These are phyloP conservation scores for Leccinum subtestaceum DNA, from an alignment of 768 basidiomycete genomes.

Conservation along the genomic window DNA sequence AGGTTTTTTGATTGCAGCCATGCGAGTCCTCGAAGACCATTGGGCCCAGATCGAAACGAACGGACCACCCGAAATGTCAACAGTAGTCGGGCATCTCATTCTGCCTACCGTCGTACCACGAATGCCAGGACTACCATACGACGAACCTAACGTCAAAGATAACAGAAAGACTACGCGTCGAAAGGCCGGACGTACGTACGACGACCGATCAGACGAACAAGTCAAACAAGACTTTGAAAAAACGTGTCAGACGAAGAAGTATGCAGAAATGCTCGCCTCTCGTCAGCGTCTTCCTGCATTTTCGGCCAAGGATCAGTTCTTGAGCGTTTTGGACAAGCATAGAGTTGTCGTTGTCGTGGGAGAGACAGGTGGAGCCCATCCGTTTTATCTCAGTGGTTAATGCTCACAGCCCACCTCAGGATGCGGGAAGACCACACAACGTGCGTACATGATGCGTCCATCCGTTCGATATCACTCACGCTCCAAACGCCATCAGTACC, in stretches of 20 bases:
- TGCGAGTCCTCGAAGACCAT: constrained; percentile 67
- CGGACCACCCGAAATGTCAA: constrained; percentile 74
- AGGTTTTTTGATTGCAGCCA: constrained; percentile 67
- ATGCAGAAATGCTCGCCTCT: constrained; percentile 50
- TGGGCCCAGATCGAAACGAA: constrained; percentile 65
- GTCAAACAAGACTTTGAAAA: constrained; percentile 54
- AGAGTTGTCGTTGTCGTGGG: constrained; percentile 84
- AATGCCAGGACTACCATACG: constrained; percentile 15
- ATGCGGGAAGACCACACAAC: constrained; percentile 88
- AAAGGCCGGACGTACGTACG: constrained; percentile 18
- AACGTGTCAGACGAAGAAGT: constrained; percentile 46
- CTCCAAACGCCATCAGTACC: constrained; percentile 51
- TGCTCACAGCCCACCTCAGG: constrained; percentile 39
- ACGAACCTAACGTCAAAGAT: neutral
- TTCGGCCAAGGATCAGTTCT: constrained; percentile 58
- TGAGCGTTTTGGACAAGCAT: constrained; percentile 52
- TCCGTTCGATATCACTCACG: neutral
- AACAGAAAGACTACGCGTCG: neutral
- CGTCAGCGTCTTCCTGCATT: constrained; percentile 78
- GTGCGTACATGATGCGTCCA: constrained; percentile 36
- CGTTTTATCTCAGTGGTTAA: neutral
- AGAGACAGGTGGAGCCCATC: constrained; percentile 63
- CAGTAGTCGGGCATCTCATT: constrained; percentile 47
- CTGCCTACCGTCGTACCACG: constrained; percentile 12
- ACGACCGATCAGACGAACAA: constrained; percentile 45